Percentiles rank a stretch among this genome's conserved stretches.
Conservation (phyloP, 306 rosid genomes). For the Rosa rugosa region DNA sequence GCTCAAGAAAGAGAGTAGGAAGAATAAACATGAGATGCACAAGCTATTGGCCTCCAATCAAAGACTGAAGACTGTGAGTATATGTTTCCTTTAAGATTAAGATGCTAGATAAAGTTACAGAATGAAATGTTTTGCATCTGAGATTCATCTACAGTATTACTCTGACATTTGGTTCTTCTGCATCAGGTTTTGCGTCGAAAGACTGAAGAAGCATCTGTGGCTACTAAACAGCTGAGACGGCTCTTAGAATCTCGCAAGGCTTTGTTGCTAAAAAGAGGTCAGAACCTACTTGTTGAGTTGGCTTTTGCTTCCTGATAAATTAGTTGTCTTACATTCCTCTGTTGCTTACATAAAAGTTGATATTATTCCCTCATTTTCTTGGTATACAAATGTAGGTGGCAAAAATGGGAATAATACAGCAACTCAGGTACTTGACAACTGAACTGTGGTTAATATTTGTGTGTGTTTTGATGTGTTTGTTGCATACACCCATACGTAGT, state of each 20-base stretch:
- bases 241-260: slow-evolving; percentile 67
- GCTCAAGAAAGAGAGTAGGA: slow-evolving; percentile 81
- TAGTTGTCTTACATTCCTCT: background rate
- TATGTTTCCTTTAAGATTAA: background rate
- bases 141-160: background rate
- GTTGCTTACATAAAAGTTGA: background rate
- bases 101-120: background rate
- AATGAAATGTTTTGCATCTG: background rate
- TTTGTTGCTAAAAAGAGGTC: slow-evolving; percentile 49
- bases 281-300: slow-evolving; percentile 20
- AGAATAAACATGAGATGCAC: slow-evolving; percentile 49
- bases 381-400: slow-evolving; percentile 52
- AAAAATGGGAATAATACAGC: slow-evolving; percentile 38
- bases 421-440: slow-evolving; percentile 57
- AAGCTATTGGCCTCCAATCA: slow-evolving; percentile 66
- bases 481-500: background rate
- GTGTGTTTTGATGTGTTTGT: background rate
- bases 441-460: background rate
- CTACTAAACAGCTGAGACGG: slow-evolving; percentile 62
- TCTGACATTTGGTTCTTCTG: slow-evolving; percentile 24
- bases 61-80: slow-evolving; percentile 68
- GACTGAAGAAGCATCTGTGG: slow-evolving; percentile 72
- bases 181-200: slow-evolving; percentile 87
- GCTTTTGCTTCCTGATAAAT: background rate
- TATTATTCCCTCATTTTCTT: slow-evolving; percentile 8